A percentile compares a stretch with the other conserved stretches of the same genome.
These are phyloP conservation scores for Nasturtium officinale DNA, from an alignment of 345 rosid genomes.

Conservation along the genomic window DNA sequence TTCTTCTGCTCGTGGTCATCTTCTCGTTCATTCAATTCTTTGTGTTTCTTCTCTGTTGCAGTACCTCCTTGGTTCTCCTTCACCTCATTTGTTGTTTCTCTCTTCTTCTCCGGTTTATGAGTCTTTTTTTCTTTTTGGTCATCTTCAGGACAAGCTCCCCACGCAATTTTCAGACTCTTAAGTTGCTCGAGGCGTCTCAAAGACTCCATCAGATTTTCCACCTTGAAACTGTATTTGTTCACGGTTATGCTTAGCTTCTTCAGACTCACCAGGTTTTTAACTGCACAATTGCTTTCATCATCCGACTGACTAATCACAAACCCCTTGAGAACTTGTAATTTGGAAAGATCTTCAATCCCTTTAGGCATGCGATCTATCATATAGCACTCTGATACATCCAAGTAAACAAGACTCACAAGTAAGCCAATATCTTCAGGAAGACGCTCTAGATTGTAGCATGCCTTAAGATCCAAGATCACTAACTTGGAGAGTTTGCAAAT, in stretches of 20 bases:
- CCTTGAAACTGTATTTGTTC: neutral
- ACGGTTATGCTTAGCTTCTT: conserved; percentile 52
- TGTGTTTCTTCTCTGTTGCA: neutral
- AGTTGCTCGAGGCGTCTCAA: conserved; percentile 26
- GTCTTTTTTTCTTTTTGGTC: neutral
- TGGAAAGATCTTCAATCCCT: conserved; percentile 36
- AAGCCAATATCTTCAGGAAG: conserved; percentile 50
- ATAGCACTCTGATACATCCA: conserved; percentile 65
- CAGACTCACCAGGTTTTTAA: conserved; percentile 20
- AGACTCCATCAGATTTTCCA: neutral
- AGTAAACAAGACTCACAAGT: conserved; percentile 47
- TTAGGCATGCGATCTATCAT: conserved; percentile 55
- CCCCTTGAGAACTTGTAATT: conserved; percentile 62
- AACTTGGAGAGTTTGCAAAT: conserved; percentile 35
- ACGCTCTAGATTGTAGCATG: conserved; percentile 54
- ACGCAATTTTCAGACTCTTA: conserved; percentile 43
- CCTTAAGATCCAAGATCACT: conserved; percentile 59
- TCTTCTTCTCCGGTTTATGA: neutral
- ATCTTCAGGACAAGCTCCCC: conserved; percentile 42
- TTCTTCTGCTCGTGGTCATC: neutral
- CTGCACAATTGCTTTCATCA: conserved; percentile 18
- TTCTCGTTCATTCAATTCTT: conserved; percentile 1
- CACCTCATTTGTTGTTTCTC: neutral
- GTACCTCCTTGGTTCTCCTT: neutral
- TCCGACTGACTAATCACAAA: conserved; percentile 49